phyloP scores from a whole-genome alignment of 2,329 filamentous ascomycete species.

The Xylariaceae sp. region DNA sequence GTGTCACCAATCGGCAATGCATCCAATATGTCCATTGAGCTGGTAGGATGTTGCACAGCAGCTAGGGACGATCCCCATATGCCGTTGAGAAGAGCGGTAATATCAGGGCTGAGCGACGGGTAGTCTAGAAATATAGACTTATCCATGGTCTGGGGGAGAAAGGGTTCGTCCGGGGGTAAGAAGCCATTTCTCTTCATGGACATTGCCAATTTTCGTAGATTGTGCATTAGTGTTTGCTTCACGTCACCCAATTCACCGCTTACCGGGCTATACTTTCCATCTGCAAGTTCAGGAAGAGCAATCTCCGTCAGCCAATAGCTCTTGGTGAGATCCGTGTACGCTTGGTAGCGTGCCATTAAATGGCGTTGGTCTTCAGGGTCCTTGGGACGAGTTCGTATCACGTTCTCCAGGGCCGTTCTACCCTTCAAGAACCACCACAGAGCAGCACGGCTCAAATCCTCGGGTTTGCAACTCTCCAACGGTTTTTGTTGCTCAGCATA shows the following conservation, averaged over 20 bases:
- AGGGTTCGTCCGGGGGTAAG: conserved; percentile 65
- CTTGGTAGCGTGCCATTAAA: conserved; percentile 64
- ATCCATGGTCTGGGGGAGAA: conserved; percentile 75
- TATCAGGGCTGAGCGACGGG: conserved; percentile 68
- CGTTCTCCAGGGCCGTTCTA: conserved; percentile 68
- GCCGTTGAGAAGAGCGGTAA: conserved; percentile 67
- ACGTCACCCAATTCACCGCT: conserved; percentile 51
- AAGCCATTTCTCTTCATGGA: conserved; percentile 85
- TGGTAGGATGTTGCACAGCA: conserved; percentile 45
- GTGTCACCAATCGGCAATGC: conserved; percentile 77
- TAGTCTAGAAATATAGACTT: conserved; percentile 81
- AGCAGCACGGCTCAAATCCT: conserved; percentile 68
- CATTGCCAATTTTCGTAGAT: conserved; percentile 69
- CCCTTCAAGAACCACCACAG: conserved; percentile 91
- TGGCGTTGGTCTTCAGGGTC: conserved; percentile 54
- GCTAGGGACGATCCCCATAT: conserved; percentile 50
- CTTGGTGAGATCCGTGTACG: conserved; percentile 83
- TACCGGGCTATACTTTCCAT: conserved; percentile 40
- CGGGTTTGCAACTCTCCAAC: conserved; percentile 58
- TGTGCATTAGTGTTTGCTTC: conserved; percentile 57
- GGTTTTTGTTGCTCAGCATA: conserved; percentile 73
- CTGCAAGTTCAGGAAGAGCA: conserved; percentile 49
- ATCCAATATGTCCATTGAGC: conserved; percentile 57
- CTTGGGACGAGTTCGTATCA: conserved; percentile 63
- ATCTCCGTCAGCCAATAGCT: conserved; percentile 74